These are phyloP conservation scores for Verruconis gallopava DNA, from an alignment of 2,329 filamentous ascomycete genomes.

Conservation along the genomic window DNA sequence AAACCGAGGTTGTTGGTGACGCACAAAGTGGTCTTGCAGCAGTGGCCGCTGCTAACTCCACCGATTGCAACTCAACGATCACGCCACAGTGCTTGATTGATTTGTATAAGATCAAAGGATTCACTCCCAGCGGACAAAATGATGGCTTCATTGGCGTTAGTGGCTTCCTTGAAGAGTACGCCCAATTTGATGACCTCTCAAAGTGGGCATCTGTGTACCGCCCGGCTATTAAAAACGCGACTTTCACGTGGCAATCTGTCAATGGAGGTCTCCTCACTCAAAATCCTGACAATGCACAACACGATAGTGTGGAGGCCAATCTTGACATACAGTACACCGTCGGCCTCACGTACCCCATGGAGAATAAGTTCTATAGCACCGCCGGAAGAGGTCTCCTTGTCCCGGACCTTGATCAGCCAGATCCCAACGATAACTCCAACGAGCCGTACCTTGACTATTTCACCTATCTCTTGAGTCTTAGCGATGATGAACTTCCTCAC, in stretches of 20 bases:
- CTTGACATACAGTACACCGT: slow-evolving; percentile 11
- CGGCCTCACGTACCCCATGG: slow-evolving; percentile 8
- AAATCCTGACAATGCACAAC: not conserved
- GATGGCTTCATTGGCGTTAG: slow-evolving; percentile 3
- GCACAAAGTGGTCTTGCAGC: slow-evolving; percentile 24
- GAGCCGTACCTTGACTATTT: slow-evolving; percentile 34
- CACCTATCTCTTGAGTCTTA: slow-evolving; percentile 22
- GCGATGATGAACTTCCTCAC: slow-evolving; percentile 21
- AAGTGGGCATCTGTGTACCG: slow-evolving; percentile 2
- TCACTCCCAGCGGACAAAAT: not conserved
- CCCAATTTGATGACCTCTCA: slow-evolving; percentile 4
- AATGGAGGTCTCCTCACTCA: slow-evolving; percentile 4
- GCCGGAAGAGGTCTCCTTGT: slow-evolving; percentile 21
- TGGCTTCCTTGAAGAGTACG: slow-evolving; percentile 8
- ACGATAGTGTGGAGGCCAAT: slow-evolving; percentile 7
- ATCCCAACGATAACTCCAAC: slow-evolving; percentile 28
- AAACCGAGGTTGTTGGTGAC: slow-evolving; percentile 29
- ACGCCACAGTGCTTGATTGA: slow-evolving; percentile 5
- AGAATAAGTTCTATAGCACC: slow-evolving; percentile 11
- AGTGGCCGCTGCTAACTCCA: slow-evolving; percentile 15
- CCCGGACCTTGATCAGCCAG: slow-evolving; percentile 35
- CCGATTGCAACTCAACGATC: slow-evolving; percentile 8
- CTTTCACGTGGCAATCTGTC: slow-evolving; percentile 8
- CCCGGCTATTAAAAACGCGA: slow-evolving; percentile 6
- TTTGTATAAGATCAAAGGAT: slow-evolving; percentile 9